A percentile compares a stretch with the other conserved stretches of the same genome.
Conservation (phyloP, 1,284 basidiomycete genomes). For the Ustilago nuda region DNA sequence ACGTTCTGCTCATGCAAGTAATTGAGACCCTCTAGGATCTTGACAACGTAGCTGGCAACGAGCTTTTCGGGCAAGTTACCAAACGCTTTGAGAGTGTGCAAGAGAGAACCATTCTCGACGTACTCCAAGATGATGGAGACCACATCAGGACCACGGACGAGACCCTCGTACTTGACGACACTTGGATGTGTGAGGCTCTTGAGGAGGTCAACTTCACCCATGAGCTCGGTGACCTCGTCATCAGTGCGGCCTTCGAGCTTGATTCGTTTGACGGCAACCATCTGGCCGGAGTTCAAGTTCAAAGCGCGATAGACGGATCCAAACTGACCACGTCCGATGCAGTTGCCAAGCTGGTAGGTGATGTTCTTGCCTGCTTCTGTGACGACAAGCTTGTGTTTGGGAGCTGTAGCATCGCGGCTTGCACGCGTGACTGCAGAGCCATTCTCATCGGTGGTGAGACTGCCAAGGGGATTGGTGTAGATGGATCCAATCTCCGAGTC, state of each 20-base stretch:
- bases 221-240: constrained; percentile 99
- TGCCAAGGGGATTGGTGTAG: constrained; percentile 59
- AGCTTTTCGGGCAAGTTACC: constrained; percentile 95
- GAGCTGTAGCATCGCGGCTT: constrained; percentile 43
- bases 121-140: constrained; percentile 74
- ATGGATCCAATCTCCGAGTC: constrained; percentile 61
- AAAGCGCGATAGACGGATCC: constrained; percentile 93
- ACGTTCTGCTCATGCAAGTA: constrained; percentile 92
- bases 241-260: constrained; percentile 95
- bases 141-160: constrained; percentile 66
- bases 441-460: constrained; percentile 50
- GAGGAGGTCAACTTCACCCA: constrained; percentile 98
- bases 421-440: constrained; percentile 27
- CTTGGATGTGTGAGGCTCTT: constrained; percentile 93
- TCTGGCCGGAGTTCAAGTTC: constrained; percentile 75
- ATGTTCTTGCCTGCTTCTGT: constrained; percentile 83
- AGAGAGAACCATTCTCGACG: constrained; percentile 74
- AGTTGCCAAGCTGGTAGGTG: constrained; percentile 79
- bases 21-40: constrained; percentile 91
- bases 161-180: constrained; percentile 95
- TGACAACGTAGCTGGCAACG: constrained; percentile 88
- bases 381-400: constrained; percentile 79
- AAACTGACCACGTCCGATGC: constrained; percentile 95
- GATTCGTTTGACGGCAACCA: constrained; percentile 87
- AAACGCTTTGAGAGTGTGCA: constrained; percentile 75